These are phyloP conservation scores for Nicotiana paniculata DNA, from an alignment of 257 asterid species.

Conservation along the genomic window DNA sequence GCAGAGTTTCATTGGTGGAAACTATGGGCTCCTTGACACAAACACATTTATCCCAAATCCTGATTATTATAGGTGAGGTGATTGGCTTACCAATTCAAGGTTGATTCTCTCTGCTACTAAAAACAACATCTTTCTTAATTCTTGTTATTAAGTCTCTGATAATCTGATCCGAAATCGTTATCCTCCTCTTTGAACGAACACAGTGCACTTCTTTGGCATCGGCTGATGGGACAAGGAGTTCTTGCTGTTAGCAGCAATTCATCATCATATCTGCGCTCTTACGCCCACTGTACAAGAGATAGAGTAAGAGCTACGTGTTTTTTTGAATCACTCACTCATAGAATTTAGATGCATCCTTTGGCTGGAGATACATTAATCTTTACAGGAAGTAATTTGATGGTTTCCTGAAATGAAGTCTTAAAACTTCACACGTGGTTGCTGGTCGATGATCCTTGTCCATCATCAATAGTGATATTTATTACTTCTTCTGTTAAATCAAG, in stretches of 20 bases:
- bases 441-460: background rate
- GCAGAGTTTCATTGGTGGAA: slow-evolving; percentile 82
- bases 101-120: slow-evolving; percentile 31
- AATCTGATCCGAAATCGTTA: background rate
- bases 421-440: background rate
- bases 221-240: slow-evolving; percentile 86
- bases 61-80: slow-evolving; percentile 79
- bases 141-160: slow-evolving; percentile 46
- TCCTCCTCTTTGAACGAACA: slow-evolving; percentile 6
- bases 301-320: slow-evolving; percentile 43
- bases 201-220: slow-evolving; percentile 94
- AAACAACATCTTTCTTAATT: slow-evolving; percentile 77
- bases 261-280: slow-evolving; percentile 61
- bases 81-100: slow-evolving; percentile 7
- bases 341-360: background rate
- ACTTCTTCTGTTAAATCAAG: background rate
- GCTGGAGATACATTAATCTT: background rate
- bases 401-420: background rate
- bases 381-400: background rate
- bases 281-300: slow-evolving; percentile 78
- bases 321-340: background rate
- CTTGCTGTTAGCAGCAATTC: slow-evolving; percentile 44
- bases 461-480: background rate
- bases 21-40: slow-evolving; percentile 73
- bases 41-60: slow-evolving; percentile 76